Percentiles rank a stretch among this genome's conserved stretches.
Conservation (phyloP, 768 basidiomycete species). For the Phlebiopsis gigantea region DNA sequence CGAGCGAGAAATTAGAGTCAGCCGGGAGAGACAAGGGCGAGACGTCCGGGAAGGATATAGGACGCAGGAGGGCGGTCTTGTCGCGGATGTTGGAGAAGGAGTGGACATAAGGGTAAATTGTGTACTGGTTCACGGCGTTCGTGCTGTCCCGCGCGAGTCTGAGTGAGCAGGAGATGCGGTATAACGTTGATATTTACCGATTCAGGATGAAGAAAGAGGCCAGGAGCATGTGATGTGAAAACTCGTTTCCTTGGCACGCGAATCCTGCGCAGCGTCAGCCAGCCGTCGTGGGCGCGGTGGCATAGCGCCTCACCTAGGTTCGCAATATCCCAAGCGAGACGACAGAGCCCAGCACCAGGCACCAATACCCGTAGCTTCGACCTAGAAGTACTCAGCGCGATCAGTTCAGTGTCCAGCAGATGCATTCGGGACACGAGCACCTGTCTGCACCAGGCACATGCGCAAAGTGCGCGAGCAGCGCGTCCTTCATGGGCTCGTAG, state of each 20-base stretch:
- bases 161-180: neutral
- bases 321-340: constrained; percentile 86
- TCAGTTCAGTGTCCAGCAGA: neutral
- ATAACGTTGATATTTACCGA: constrained; percentile 39
- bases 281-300: neutral
- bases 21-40: constrained; percentile 65
- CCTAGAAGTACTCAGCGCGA: constrained; percentile 27
- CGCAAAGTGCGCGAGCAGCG: constrained; percentile 59
- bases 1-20: constrained; percentile 70
- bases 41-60: constrained; percentile 78
- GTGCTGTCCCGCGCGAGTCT: constrained; percentile 39
- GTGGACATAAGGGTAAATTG: constrained; percentile 87
- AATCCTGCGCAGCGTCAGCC: constrained; percentile 50
- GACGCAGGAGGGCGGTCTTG: constrained; percentile 54
- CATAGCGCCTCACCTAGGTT: constrained; percentile 50
- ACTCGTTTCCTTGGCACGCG: constrained; percentile 90
- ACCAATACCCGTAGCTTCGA: constrained; percentile 68
- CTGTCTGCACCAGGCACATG: constrained; percentile 50
- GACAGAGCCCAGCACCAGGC: constrained; percentile 85
- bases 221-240: constrained; percentile 92
- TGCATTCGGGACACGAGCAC: constrained; percentile 25
- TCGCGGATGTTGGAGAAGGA: constrained; percentile 81
- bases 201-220: constrained; percentile 87
- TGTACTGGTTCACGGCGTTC: constrained; percentile 57
- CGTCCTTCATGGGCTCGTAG: constrained; percentile 80